These are phyloP conservation scores for Juncus effusus DNA, from an alignment of 176 grass and related monocot species.

Conservation along the genomic window DNA sequence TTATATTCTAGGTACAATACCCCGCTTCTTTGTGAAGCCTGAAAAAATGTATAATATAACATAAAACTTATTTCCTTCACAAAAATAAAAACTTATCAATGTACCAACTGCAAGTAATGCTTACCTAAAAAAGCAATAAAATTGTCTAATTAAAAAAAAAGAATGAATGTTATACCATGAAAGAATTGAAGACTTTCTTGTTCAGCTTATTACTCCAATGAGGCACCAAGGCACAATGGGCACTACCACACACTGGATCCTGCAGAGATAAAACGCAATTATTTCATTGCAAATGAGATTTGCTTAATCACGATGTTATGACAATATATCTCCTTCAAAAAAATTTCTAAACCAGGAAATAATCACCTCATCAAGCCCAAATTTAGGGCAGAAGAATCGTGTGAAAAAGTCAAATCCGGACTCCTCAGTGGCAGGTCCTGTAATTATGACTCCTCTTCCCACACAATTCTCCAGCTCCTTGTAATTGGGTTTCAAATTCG, in stretches of 20 bases:
- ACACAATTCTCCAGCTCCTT: slow-evolving; percentile 40
- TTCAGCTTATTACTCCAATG: slow-evolving; percentile 50
- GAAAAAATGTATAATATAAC: background rate
- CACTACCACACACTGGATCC: slow-evolving; percentile 57
- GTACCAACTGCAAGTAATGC: background rate
- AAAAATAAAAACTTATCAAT: background rate
- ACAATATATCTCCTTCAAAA: slow-evolving; percentile 2
- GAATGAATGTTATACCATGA: slow-evolving; percentile 30
- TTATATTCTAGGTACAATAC: slow-evolving; percentile 34
- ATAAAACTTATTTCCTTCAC: background rate
- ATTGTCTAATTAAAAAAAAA: background rate
- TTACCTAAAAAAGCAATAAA: background rate
- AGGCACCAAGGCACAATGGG: slow-evolving; percentile 43
- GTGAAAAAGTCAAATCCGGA: slow-evolving; percentile 49
- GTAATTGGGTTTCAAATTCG: slow-evolving; percentile 33
- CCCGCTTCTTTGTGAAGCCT: slow-evolving; percentile 57
- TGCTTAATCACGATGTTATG: background rate
- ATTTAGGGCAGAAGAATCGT: slow-evolving; percentile 42
- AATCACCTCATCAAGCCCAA: slow-evolving; percentile 50
- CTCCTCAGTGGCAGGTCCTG: slow-evolving; percentile 26
- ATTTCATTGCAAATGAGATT: slow-evolving; percentile 6
- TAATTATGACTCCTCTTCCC: slow-evolving; percentile 32
- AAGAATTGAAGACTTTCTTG: slow-evolving; percentile 29
- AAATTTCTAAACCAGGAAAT: background rate
- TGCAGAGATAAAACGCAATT: background rate